A percentile compares a stretch with the other conserved stretches of the same genome.
These are phyloP conservation scores for Trypanosoma brucei DNA, from an alignment of 208 protist species.

Conservation along the genomic window DNA sequence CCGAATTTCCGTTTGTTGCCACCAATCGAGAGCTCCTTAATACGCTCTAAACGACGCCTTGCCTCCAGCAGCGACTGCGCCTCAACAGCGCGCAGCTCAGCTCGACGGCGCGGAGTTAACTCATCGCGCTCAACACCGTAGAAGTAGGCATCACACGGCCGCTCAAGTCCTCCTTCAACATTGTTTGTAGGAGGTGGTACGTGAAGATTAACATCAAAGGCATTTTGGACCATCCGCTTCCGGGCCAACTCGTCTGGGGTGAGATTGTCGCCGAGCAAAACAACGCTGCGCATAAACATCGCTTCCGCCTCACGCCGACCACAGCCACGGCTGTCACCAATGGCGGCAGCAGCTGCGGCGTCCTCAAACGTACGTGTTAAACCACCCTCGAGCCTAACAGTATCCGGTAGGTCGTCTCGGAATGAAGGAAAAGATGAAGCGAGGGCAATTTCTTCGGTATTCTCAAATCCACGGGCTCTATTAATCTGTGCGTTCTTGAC, in stretches of 20 bases:
- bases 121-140: conserved; percentile 20
- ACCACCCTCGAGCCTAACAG: background rate
- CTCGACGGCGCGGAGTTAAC: conserved; percentile 13
- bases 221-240: conserved; percentile 8
- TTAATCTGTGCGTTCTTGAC: background rate
- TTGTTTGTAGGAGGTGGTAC: background rate
- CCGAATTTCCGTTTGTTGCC: conserved; percentile 4
- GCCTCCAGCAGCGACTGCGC: conserved; percentile 38
- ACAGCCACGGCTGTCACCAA: background rate
- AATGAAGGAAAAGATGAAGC: background rate
- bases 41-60: conserved; percentile 34
- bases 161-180: background rate
- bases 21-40: conserved; percentile 17
- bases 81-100: conserved; percentile 28
- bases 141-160: conserved; percentile 25
- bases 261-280: conserved; percentile 16
- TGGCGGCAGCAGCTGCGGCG: conserved; percentile 2
- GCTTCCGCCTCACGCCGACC: conserved; percentile 11
- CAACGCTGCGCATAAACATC: conserved; percentile 1
- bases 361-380: background rate
- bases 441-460: conserved; percentile 4
- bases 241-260: conserved; percentile 11
- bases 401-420: no score
- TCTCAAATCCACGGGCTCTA: conserved; percentile 3
- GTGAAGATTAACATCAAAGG: conserved; percentile 10